Evolutionary conservation across 352 stramenopile species (phyloP).

Genomic region (Pythium scleroteichum): DNA sequence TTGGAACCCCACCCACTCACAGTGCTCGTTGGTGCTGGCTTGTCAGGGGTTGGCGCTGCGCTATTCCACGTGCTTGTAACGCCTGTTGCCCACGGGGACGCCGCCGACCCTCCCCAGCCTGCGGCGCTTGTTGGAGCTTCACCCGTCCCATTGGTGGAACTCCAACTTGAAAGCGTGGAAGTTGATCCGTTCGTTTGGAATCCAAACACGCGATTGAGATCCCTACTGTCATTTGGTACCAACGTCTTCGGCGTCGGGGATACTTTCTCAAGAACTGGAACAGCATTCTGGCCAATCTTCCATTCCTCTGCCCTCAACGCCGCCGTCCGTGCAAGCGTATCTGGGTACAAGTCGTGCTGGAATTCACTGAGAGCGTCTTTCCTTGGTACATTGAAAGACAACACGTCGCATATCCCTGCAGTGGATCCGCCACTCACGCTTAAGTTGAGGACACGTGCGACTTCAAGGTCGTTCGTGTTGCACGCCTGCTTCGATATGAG

Average conservation of each 20-base stretch:
- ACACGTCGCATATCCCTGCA: conserved; percentile 53
- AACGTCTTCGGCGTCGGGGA: conserved; percentile 16
- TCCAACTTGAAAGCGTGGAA: neutral
- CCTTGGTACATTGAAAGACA: conserved; percentile 68
- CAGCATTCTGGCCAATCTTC: conserved; percentile 40
- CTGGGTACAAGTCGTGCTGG: conserved; percentile 76
- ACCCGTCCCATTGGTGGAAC: neutral
- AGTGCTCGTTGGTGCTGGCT: neutral
- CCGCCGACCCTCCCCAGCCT: conserved; percentile 4
- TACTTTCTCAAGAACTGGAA: conserved; percentile 44
- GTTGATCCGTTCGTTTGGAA: neutral
- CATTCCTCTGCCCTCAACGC: conserved; percentile 50
- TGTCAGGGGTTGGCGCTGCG: neutral
- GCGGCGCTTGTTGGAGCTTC: neutral
- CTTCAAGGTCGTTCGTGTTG: conserved; percentile 55
- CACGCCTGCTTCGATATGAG: conserved; percentile 57
- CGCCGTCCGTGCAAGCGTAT: conserved; percentile 41
- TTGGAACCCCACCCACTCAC: conserved; percentile 24
- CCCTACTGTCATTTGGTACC: neutral
- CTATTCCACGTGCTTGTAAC: neutral
- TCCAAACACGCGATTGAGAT: conserved; percentile 38
- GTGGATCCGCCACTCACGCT: conserved; percentile 31
- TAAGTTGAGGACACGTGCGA: conserved; percentile 66
- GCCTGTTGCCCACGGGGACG: conserved; percentile 11
- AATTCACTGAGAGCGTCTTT: conserved; percentile 62